Evolutionary conservation across 2,329 filamentous ascomycete species (phyloP).

Genomic region (Xenoacremonium recifei): DNA sequence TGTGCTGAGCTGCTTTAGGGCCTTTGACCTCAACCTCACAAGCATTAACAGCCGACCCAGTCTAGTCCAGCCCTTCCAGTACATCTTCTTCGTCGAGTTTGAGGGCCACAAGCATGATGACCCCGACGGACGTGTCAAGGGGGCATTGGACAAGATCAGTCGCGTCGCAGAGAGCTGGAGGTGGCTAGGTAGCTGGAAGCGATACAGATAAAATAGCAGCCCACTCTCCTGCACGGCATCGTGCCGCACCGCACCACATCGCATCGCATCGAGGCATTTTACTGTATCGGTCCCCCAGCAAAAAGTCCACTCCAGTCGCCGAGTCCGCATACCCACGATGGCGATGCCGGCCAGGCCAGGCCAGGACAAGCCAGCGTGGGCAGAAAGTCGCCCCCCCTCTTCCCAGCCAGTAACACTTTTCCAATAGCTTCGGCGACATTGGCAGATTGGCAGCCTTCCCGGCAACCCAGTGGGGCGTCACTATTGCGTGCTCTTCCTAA

Average conservation of each 20-base stretch:
- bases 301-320: slow-evolving; percentile 6
- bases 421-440: slow-evolving; percentile 11
- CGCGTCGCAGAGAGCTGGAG: slow-evolving; percentile 60
- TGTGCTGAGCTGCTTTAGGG: slow-evolving; percentile 75
- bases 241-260: background rate
- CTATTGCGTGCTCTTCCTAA: slow-evolving; percentile 17
- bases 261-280: background rate
- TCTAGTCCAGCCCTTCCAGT: slow-evolving; percentile 74
- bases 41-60: slow-evolving; percentile 88
- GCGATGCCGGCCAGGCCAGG: slow-evolving; percentile 11
- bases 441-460: slow-evolving; percentile 22
- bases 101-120: slow-evolving; percentile 57
- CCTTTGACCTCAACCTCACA: slow-evolving; percentile 74
- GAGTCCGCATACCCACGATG: slow-evolving; percentile 1
- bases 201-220: slow-evolving; percentile 30
- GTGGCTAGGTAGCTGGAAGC: slow-evolving; percentile 69
- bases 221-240: slow-evolving; percentile 4
- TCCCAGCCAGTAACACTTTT: slow-evolving; percentile 8
- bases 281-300: background rate
- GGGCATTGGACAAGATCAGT: slow-evolving; percentile 58
- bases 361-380: slow-evolving; percentile 6
- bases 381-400: slow-evolving; percentile 10
- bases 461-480: slow-evolving; percentile 18
- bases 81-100: slow-evolving; percentile 94
- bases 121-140: slow-evolving; percentile 56